Conservation (phyloP, 2,329 filamentous ascomycete species). For the Decorospora gaudefroyi region DNA sequence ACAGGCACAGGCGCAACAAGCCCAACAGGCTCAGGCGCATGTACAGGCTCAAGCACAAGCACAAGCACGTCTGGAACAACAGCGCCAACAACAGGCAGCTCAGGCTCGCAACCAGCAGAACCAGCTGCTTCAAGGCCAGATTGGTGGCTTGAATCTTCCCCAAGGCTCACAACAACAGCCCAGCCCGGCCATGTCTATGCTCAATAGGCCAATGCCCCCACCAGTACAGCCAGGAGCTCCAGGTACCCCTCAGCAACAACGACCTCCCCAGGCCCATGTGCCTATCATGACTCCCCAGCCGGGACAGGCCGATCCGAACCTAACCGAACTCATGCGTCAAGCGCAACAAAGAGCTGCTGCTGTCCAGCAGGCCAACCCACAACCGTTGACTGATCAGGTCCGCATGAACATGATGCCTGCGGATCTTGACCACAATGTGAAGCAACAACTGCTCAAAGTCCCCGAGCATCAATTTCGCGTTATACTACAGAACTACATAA, state of each 20-base stretch:
- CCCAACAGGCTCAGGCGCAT: constrained; percentile 26
- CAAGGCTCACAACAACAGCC: constrained; percentile 50
- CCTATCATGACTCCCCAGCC: constrained; percentile 44
- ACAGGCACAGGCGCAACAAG: constrained; percentile 19
- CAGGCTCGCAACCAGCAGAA: constrained; percentile 37
- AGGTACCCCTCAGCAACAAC: constrained; percentile 42
- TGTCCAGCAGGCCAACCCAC: constrained; percentile 32
- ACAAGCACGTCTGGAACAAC: constrained; percentile 34
- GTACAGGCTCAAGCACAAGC: constrained; percentile 49
- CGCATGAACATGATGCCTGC: constrained; percentile 43
- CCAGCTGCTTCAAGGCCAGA: constrained; percentile 37
- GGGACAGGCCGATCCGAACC: constrained; percentile 34
- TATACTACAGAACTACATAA: constrained; percentile 35
- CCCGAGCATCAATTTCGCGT: constrained; percentile 43
- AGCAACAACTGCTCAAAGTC: constrained; percentile 42
- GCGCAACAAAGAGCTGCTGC: constrained; percentile 44
- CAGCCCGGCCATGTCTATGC: constrained; percentile 53
- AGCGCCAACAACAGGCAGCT: constrained; percentile 47
- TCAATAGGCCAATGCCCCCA: constrained; percentile 55
- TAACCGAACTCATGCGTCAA: constrained; percentile 41
- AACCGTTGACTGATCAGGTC: constrained; percentile 35
- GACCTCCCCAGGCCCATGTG: constrained; percentile 44
- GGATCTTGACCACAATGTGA: constrained; percentile 36
- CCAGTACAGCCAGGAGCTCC: constrained; percentile 49
- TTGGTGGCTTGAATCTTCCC: constrained; percentile 52